A percentile compares a stretch with the other conserved stretches of the same genome.
Conservation (phyloP, 495 filamentous ascomycete genomes). For the Penicillium simplicissimum region DNA sequence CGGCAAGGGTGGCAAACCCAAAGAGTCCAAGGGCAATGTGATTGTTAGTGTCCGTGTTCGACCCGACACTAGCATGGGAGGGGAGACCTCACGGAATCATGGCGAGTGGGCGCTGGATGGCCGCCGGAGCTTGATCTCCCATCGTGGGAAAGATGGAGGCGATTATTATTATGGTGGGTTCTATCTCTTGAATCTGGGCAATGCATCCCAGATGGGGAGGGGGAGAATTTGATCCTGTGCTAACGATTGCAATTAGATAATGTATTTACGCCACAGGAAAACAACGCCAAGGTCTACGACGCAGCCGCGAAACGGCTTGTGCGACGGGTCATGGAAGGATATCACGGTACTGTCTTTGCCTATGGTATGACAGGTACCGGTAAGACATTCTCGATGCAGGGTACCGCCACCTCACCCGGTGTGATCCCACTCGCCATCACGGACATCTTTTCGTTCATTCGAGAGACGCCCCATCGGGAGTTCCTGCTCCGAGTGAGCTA, state of each 20-base stretch:
- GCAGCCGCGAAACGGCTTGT: conserved; percentile 90
- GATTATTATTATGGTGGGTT: conserved; percentile 87
- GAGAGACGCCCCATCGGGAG: conserved; percentile 91
- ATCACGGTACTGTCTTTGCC: conserved; percentile 96
- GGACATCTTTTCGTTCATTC: conserved; percentile 98
- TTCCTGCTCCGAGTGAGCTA: conserved; percentile 97
- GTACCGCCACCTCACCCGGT: conserved; percentile 92
- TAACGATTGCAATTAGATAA: conserved; percentile 63
- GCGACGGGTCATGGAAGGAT: conserved; percentile 96
- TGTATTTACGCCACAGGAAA: conserved; percentile 88
- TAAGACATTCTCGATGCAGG: conserved; percentile 99
- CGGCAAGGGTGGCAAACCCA: conserved; percentile 36
- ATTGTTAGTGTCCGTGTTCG: conserved; percentile 92
- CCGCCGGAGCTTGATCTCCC: conserved; percentile 77
- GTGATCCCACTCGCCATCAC: conserved; percentile 97
- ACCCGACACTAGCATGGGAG: conserved; percentile 63
- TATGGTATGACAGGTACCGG: conserved; percentile 99
- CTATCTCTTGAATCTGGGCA: background rate
- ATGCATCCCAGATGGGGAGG: background rate
- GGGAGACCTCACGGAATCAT: conserved; percentile 61
- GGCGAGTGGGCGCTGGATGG: conserved; percentile 93
- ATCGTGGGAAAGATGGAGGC: conserved; percentile 84
- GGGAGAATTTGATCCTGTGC: background rate
- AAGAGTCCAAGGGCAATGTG: conserved; percentile 89
- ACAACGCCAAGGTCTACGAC: conserved; percentile 94